These are phyloP conservation scores for Scutellaria minor DNA, from an alignment of 257 asterid species.

Conservation along the genomic window DNA sequence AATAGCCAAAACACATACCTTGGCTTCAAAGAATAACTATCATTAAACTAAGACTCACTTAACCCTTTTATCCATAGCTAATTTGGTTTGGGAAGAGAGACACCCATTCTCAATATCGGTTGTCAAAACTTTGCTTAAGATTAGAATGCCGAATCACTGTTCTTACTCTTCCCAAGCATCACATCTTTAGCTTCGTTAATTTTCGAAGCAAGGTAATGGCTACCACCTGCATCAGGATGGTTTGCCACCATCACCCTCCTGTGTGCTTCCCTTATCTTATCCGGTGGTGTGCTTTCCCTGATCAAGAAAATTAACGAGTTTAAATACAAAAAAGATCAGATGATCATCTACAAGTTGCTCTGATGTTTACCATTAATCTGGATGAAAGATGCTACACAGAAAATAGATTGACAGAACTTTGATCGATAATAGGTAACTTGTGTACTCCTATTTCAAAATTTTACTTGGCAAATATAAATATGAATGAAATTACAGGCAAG, in stretches of 20 bases:
- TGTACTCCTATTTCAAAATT: not conserved
- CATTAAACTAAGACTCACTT: not conserved
- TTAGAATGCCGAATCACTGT: slow-evolving; percentile 71
- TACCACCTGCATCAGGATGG: slow-evolving; percentile 97
- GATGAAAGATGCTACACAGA: not conserved
- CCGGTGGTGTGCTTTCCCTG: slow-evolving; percentile 75
- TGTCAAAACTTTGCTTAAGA: slow-evolving; percentile 33
- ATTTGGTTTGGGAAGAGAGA: not conserved
- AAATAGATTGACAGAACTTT: not conserved
- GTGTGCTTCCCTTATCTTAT: slow-evolving; percentile 90
- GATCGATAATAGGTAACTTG: too few species aligned
- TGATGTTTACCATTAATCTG: not conserved
- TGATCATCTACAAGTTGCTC: not conserved
- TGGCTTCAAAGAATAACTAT: slow-evolving; percentile 29
- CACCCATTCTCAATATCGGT: slow-evolving; percentile 6
- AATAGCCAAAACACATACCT: not conserved
- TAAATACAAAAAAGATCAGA: not conserved
- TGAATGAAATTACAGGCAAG: not conserved
- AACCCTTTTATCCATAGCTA: not conserved
- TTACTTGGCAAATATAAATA: not conserved
- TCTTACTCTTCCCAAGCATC: slow-evolving; percentile 71
- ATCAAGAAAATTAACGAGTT: slow-evolving; percentile 5
- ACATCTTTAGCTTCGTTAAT: slow-evolving; percentile 83
- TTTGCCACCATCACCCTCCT: slow-evolving; percentile 92
- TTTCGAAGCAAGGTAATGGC: slow-evolving; percentile 92